Percentiles rank a stretch among this genome's conserved stretches.
Evolutionary conservation across 352 stramenopile species (phyloP).

Genomic region (Phytophthora pistaciae): DNA sequence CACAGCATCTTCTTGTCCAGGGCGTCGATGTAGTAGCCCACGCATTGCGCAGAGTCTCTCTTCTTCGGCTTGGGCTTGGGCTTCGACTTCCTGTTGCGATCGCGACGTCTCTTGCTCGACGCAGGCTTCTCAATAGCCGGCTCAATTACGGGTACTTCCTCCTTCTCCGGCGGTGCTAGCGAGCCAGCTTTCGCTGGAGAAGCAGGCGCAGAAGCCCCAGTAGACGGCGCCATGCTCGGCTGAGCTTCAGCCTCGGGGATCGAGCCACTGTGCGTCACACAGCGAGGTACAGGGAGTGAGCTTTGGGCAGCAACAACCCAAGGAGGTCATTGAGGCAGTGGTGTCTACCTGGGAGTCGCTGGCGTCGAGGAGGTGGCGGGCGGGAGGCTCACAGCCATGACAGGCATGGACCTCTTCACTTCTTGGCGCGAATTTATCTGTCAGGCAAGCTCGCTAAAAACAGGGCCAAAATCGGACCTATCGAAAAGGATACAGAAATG

Average conservation of each 20-base stretch:
- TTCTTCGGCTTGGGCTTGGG: conserved; percentile 45
- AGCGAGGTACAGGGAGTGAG: conserved; percentile 12
- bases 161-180: conserved; percentile 5
- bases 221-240: conserved; percentile 22
- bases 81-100: conserved; percentile 34
- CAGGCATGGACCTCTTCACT: conserved; percentile 25
- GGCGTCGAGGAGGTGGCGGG: conserved; percentile 22
- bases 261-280: conserved; percentile 17
- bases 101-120: conserved; percentile 28
- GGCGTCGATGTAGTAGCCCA: conserved; percentile 76
- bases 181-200: conserved; percentile 20
- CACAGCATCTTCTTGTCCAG: conserved; percentile 81
- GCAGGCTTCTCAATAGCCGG: conserved; percentile 6
- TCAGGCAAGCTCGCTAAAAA: conserved; percentile 14
- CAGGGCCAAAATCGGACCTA: conserved; percentile 11
- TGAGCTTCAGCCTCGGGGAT: conserved; percentile 25
- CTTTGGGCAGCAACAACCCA: not conserved
- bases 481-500: conserved; percentile 31
- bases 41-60: conserved; percentile 43
- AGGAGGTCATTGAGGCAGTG: not conserved
- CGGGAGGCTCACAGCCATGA: conserved; percentile 39
- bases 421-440: conserved; percentile 34
- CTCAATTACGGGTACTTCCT: not conserved
- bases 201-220: conserved; percentile 4
- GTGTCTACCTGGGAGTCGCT: conserved; percentile 17